Evolutionary conservation across 2,329 filamentous ascomycete species (phyloP).

Genomic region (Apiospora arundinis): DNA sequence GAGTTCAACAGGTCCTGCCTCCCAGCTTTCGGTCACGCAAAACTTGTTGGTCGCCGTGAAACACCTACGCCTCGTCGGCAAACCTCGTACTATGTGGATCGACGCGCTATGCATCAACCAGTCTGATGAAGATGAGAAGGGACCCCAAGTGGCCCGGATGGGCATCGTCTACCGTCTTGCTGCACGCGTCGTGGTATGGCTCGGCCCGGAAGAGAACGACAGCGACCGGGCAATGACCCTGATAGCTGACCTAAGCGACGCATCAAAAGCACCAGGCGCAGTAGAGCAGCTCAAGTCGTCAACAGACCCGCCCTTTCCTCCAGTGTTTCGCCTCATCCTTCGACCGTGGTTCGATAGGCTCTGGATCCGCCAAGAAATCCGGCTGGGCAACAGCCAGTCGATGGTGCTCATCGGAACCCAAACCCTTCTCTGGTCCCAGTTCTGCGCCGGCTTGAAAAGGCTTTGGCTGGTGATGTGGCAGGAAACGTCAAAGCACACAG

Average conservation of each 20-base stretch:
- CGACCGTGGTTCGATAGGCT: background rate
- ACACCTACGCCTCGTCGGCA: background rate
- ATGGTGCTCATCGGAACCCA: background rate
- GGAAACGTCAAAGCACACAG: background rate
- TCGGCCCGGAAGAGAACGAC: background rate
- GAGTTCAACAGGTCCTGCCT: background rate
- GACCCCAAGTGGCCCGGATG: background rate
- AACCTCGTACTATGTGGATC: background rate
- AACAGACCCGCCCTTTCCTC: background rate
- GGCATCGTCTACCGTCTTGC: background rate
- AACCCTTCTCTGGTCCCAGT: background rate
- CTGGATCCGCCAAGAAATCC: background rate
- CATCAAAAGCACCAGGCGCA: background rate
- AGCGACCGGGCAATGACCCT: background rate
- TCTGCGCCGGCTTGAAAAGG: background rate
- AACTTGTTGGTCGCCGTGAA: background rate
- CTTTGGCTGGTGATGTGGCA: background rate
- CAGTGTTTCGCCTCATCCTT: background rate
- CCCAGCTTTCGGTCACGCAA: background rate
- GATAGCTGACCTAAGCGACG: background rate
- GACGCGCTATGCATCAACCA: background rate
- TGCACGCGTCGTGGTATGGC: background rate
- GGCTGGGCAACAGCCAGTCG: background rate
- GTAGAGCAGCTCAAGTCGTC: background rate
- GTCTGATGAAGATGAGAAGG: background rate